Evolutionary conservation across 768 basidiomycete genomes (phyloP).

Genomic region (Mycena olivaceomarginata): DNA sequence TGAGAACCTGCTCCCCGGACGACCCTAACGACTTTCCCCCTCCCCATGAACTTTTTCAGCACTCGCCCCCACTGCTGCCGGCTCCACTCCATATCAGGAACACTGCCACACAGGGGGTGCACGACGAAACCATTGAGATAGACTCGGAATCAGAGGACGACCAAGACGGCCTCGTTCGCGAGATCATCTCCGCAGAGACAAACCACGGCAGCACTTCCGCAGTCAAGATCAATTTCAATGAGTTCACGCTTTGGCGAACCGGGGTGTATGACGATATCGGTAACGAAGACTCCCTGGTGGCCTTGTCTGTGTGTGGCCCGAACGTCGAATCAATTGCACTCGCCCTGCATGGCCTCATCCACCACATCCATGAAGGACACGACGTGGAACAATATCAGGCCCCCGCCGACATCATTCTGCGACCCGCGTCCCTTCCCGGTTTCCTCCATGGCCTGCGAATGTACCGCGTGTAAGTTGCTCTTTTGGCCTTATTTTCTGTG

Average conservation of each 20-base stretch:
- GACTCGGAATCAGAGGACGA: too few species aligned
- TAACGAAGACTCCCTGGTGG: neutral
- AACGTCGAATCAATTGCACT: neutral
- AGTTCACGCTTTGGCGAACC: neutral
- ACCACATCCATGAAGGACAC: neutral
- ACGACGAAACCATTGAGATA: too few species aligned
- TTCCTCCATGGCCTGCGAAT: neutral
- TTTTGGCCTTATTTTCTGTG: neutral
- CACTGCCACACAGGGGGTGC: too few species aligned
- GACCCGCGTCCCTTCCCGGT: neutral
- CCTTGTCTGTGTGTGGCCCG: neutral
- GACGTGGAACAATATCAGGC: neutral
- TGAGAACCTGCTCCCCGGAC: too few species aligned
- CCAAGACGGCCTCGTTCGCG: too few species aligned
- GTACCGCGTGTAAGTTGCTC: neutral
- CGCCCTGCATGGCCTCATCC: neutral
- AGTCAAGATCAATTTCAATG: too few species aligned
- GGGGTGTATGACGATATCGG: neutral
- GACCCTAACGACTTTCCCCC: too few species aligned
- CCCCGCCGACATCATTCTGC: neutral
- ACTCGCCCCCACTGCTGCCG: too few species aligned
- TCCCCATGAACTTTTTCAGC: too few species aligned
- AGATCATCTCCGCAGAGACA: too few species aligned
- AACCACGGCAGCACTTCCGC: too few species aligned
- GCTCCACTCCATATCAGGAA: too few species aligned